These are phyloP conservation scores for Flaveria floridana DNA, from an alignment of 140 eudicot species.

Conservation along the genomic window DNA sequence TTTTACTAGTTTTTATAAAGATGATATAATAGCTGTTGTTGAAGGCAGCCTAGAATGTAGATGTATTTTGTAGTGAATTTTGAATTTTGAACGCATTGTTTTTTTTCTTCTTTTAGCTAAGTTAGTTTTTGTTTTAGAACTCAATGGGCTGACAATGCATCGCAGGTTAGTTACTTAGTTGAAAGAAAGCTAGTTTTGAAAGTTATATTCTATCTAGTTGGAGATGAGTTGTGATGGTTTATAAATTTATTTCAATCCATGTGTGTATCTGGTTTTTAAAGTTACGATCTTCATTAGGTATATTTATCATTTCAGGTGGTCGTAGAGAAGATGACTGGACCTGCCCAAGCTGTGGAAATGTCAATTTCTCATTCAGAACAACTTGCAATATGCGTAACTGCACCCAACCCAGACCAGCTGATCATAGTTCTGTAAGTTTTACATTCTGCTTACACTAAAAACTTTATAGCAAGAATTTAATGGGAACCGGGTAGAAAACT, in stretches of 20 bases:
- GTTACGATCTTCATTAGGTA: background rate
- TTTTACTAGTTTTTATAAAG: background rate
- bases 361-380: constrained; percentile 90
- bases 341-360: constrained; percentile 97
- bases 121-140: background rate
- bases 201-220: background rate
- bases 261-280: background rate
- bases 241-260: background rate
- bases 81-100: background rate
- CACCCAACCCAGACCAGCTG: constrained; percentile 97
- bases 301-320: constrained; percentile 57
- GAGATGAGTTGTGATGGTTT: background rate
- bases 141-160: background rate
- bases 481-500: background rate
- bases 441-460: background rate
- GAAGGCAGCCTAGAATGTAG: background rate
- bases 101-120: background rate
- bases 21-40: background rate
- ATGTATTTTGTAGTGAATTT: background rate
- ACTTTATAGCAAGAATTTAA: background rate
- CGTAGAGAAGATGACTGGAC: constrained; percentile 99
- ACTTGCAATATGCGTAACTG: constrained; percentile 98
- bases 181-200: background rate
- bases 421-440: constrained; percentile 74
- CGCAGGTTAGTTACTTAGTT: background rate